Evolutionary conservation across 345 rosid species (phyloP).

Genomic region (Rubroshorea leprosula): DNA sequence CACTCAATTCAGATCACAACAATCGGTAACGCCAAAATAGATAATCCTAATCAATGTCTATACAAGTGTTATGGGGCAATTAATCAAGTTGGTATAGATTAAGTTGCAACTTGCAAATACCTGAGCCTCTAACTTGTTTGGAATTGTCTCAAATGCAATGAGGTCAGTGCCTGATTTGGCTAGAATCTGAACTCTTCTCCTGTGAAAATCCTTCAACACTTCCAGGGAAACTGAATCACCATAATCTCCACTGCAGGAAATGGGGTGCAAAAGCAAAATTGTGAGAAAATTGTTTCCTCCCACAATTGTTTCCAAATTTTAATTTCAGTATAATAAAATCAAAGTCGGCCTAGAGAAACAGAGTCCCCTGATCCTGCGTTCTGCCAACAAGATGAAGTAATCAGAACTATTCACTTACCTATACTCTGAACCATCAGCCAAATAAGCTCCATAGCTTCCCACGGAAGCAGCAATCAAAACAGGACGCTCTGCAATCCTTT

Average conservation of each 20-base stretch:
- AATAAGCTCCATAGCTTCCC: constrained; percentile 93
- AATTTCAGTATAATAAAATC: too few species aligned
- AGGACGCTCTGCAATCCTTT: constrained; percentile 33
- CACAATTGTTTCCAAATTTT: too few species aligned
- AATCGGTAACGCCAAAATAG: too few species aligned
- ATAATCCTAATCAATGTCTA: background rate
- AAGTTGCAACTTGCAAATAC: constrained; percentile 34
- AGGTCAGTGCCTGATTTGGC: constrained; percentile 64
- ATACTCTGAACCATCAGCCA: constrained; percentile 93
- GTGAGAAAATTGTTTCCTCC: too few species aligned
- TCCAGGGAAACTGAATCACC: constrained; percentile 52
- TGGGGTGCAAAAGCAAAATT: background rate
- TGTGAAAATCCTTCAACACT: constrained; percentile 76
- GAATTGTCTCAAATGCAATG: constrained; percentile 84
- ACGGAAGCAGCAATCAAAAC: constrained; percentile 83
- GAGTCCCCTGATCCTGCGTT: too few species aligned
- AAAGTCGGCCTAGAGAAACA: too few species aligned
- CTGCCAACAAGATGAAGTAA: too few species aligned
- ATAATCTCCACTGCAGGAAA: constrained; percentile 67
- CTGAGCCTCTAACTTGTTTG: constrained; percentile 88
- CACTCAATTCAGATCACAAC: background rate
- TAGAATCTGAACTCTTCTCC: constrained; percentile 75
- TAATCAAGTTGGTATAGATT: background rate
- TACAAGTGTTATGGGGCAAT: too few species aligned
- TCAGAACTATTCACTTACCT: constrained; percentile 31